Conservation (phyloP, 2,329 filamentous ascomycete genomes). For the Diaporthe humulicola region DNA sequence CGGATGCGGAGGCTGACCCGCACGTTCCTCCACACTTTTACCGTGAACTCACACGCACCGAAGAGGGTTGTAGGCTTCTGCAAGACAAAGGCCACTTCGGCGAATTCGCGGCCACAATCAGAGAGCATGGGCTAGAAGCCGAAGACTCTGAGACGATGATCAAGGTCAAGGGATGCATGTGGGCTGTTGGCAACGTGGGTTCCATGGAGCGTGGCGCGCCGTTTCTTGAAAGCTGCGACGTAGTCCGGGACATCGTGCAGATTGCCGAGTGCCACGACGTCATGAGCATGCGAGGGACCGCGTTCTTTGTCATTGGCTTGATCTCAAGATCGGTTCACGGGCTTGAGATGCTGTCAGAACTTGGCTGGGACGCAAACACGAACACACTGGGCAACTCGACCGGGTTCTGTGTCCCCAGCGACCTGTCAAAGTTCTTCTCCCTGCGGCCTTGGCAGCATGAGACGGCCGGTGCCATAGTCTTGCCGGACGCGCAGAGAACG, state of each 20-base stretch:
- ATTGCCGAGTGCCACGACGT: slow-evolving; percentile 92
- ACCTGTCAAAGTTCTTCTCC: slow-evolving; percentile 84
- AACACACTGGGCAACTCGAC: slow-evolving; percentile 85
- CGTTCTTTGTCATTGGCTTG: slow-evolving; percentile 94
- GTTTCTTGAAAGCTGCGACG: slow-evolving; percentile 90
- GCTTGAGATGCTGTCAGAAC: slow-evolving; percentile 88
- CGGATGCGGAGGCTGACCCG: slow-evolving; percentile 67
- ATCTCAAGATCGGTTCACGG: slow-evolving; percentile 94
- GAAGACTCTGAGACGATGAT: slow-evolving; percentile 88
- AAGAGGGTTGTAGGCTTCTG: slow-evolving; percentile 90
- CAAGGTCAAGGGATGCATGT: slow-evolving; percentile 96
- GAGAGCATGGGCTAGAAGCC: slow-evolving; percentile 86
- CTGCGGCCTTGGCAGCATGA: slow-evolving; percentile 72
- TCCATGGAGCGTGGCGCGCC: slow-evolving; percentile 98
- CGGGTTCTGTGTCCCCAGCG: slow-evolving; percentile 86
- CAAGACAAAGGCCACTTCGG: slow-evolving; percentile 96
- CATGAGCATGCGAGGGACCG: slow-evolving; percentile 93
- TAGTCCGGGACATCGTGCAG: slow-evolving; percentile 86
- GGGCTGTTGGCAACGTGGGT: slow-evolving; percentile 97
- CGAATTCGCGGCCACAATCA: slow-evolving; percentile 90
- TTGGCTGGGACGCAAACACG: slow-evolving; percentile 93
- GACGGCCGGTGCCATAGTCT: slow-evolving; percentile 59
- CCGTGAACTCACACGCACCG: slow-evolving; percentile 90
- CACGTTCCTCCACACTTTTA: slow-evolving; percentile 98
- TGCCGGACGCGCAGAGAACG: slow-evolving; percentile 68